Percentiles rank a stretch among this genome's conserved stretches.
These are phyloP conservation scores for Scolecobasidium constrictum DNA, from an alignment of 2,329 filamentous ascomycete genomes.

Conservation along the genomic window DNA sequence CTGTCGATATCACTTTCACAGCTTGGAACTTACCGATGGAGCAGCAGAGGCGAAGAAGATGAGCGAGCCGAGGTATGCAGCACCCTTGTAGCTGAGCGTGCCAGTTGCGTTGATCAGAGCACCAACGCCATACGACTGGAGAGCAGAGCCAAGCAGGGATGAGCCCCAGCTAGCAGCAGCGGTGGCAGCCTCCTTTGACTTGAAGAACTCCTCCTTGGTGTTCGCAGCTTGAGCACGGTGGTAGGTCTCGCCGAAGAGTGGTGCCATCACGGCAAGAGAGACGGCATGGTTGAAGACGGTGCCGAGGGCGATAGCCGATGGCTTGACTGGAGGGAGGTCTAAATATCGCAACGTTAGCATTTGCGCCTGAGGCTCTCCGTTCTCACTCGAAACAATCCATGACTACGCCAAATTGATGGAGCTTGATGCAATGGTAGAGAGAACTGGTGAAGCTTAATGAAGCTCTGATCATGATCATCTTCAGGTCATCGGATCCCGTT, in stretches of 20 bases:
- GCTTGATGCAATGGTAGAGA: not conserved
- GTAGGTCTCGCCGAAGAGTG: constrained; percentile 13
- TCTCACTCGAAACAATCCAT: not conserved
- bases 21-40: constrained; percentile 56
- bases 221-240: constrained; percentile 33
- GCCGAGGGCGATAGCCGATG: constrained; percentile 92
- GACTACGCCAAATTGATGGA: not conserved
- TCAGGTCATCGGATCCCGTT: not conserved
- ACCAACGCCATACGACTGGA: constrained; percentile 83
- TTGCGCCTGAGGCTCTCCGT: too few species aligned
- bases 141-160: constrained; percentile 74
- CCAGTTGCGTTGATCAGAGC: constrained; percentile 83
- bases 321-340: constrained; percentile 82
- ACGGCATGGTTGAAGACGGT: constrained; percentile 90
- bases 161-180: constrained; percentile 85
- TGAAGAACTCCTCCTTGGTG: constrained; percentile 93
- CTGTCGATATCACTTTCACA: not conserved
- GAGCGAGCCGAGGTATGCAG: constrained; percentile 80
- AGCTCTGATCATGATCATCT: not conserved
- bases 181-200: constrained; percentile 81
- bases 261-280: constrained; percentile 58
- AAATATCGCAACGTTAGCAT: constrained; percentile 8
- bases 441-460: not conserved
- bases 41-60: constrained; percentile 89
- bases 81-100: constrained; percentile 92